A percentile compares a stretch with the other conserved stretches of the same genome.
phyloP scores from a whole-genome alignment of 371 early-diverging fungal species.

The Fennellomyces sp. region DNA sequence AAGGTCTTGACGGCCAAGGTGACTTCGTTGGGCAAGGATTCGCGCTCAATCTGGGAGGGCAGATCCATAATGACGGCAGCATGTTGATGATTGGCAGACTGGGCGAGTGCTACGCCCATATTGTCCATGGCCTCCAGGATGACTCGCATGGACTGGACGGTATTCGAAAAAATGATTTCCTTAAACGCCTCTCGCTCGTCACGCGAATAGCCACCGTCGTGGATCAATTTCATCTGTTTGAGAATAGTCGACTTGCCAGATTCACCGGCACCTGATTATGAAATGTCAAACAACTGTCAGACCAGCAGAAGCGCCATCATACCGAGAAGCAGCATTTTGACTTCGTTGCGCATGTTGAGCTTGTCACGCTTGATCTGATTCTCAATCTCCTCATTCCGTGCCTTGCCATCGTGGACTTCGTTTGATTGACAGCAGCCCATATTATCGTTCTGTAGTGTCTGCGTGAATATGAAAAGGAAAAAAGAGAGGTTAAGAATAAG shows the following conservation, averaged over 20 bases:
- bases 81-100: conserved; percentile 65
- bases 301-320: conserved; percentile 3
- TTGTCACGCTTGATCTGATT: conserved; percentile 85
- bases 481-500: too few relatives aligned
- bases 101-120: conserved; percentile 71
- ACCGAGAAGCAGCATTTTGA: conserved; percentile 96
- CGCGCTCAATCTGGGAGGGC: conserved; percentile 84
- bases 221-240: conserved; percentile 98
- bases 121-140: conserved; percentile 92
- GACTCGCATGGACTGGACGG: conserved; percentile 92
- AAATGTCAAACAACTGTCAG: neutral
- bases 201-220: conserved; percentile 87
- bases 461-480: too few relatives aligned
- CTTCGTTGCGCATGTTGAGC: conserved; percentile 80
- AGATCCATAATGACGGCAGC: conserved; percentile 73
- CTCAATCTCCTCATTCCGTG: conserved; percentile 89
- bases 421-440: conserved; percentile 93
- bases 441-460: conserved; percentile 6
- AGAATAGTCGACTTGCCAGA: conserved; percentile 97
- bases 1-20: conserved; percentile 77
- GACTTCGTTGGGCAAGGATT: conserved; percentile 76
- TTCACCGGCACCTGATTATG: conserved; percentile 89
- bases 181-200: conserved; percentile 90
- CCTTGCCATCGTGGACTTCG: conserved; percentile 81
- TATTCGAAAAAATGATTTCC: conserved; percentile 94